A percentile compares a stretch with the other conserved stretches of the same genome.
Conservation (phyloP, 129 eudicot genomes). For the Kitagawia praeruptora region DNA sequence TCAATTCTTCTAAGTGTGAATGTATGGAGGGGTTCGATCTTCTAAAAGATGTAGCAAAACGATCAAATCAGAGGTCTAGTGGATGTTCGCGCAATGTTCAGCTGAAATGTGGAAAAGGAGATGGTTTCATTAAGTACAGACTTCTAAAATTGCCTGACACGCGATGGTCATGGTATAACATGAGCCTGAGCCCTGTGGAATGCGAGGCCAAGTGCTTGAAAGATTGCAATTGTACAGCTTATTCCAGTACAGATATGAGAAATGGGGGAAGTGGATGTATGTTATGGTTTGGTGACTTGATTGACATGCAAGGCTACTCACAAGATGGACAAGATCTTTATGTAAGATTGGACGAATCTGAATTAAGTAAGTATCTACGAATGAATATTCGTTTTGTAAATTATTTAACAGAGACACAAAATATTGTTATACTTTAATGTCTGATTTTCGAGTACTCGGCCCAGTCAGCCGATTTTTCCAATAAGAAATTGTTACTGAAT, state of each 20-base stretch:
- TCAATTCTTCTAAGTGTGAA: not conserved
- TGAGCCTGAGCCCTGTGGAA: not conserved
- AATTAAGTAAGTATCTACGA: conserved; percentile 1
- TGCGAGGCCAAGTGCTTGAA: too few relatives aligned
- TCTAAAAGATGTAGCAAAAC: not conserved
- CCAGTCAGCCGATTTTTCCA: too few relatives aligned
- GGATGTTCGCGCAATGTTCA: conserved; percentile 9
- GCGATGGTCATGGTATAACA: not conserved
- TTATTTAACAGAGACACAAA: too few relatives aligned
- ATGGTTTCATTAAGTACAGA: conserved; percentile 1
- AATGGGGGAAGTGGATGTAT: too few relatives aligned
- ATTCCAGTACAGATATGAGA: too few relatives aligned
- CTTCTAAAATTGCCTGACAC: conserved; percentile 16
- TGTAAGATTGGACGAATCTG: not conserved
- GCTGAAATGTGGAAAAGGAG: conserved; percentile 7
- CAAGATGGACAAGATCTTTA: not conserved
- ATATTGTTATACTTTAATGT: too few relatives aligned
- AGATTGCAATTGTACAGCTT: too few relatives aligned
- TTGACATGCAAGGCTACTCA: not conserved
- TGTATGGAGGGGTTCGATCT: conserved; percentile 3
- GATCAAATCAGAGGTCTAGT: conserved; percentile 12
- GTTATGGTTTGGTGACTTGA: not conserved
- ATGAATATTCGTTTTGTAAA: too few relatives aligned
- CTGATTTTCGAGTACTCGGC: too few relatives aligned
- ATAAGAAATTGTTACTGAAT: too few relatives aligned